A percentile compares a stretch with the other conserved stretches of the same genome.
These are phyloP conservation scores for Cucurbitaria berberidis DNA, from an alignment of 2,329 filamentous ascomycete species.

Conservation along the genomic window DNA sequence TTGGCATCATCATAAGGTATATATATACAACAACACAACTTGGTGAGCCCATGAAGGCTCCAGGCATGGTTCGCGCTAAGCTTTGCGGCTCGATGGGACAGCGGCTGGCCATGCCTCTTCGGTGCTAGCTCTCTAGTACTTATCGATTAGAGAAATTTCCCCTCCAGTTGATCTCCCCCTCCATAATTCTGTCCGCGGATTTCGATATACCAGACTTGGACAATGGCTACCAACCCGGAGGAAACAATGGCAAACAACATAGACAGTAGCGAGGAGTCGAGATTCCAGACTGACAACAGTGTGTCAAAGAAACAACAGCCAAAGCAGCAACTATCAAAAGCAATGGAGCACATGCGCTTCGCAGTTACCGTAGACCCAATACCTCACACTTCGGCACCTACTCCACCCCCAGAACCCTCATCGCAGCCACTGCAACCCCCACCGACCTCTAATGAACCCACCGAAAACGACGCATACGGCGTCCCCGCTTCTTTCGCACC, in stretches of 20 bases:
- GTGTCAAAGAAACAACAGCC: conserved; percentile 40
- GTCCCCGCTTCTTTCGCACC: conserved; percentile 56
- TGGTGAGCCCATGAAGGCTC: conserved; percentile 8
- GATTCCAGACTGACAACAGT: conserved; percentile 43
- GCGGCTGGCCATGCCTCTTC: conserved; percentile 11
- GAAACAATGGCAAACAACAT: conserved; percentile 4
- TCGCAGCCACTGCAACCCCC: not conserved
- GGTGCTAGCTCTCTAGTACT: conserved; percentile 8
- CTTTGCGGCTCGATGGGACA: conserved; percentile 32
- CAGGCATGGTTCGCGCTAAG: conserved; percentile 22
- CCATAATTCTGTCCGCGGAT: conserved; percentile 1
- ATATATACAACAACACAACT: not conserved
- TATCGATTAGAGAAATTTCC: conserved; percentile 32
- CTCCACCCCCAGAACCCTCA: conserved; percentile 6
- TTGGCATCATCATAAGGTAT: conserved; percentile 19
- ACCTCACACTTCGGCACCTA: conserved; percentile 23
- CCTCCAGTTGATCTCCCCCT: conserved; percentile 18
- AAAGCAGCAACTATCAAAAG: conserved; percentile 56
- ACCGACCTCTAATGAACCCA: conserved; percentile 3
- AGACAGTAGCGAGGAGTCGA: conserved; percentile 15
- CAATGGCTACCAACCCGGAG: conserved; percentile 28
- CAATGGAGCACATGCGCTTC: conserved; percentile 60
- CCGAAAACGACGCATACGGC: conserved; percentile 55
- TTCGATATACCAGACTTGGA: not conserved
- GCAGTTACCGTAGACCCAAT: conserved; percentile 54